Base-by-base conservation (phyloP, 768 basidiomycete species). In the Pulveroboletus sp. region DNA sequence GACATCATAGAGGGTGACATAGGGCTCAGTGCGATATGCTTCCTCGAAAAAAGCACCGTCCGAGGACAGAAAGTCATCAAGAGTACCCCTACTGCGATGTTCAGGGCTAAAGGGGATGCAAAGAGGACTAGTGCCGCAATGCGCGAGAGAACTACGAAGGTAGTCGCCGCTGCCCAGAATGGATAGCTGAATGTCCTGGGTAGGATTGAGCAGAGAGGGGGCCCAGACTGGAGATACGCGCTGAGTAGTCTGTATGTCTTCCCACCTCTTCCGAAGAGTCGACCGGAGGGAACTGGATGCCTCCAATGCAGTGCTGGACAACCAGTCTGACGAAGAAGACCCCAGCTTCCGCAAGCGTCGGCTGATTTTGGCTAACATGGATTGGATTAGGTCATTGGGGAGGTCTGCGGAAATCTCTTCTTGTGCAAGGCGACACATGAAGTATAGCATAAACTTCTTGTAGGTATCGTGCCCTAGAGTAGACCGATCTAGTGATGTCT, bases 361-460 rank as follows among this genome's bases (percentile, higher is more conserved):
- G 4, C 65, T 63, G 12, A 75, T 55, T 56, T 77, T 78, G 32
- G 65, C 49, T 37, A 64, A 60, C 52, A 73, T 70, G 55, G 54
- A 59, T 27, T 68, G 69, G 27, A 78, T 62, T 7, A 73, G 37
- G 18, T 77, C 72, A 41, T 62, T 72, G 8, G 55, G 26, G 11
- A 60, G 28, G 17, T 52, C 41, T 1, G 26, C 11, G 17, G 8
- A 42, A 3, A 17, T 6, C n/a, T 17, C 5, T 11, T 42, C 40
- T n/a, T 28, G 27, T 7, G n/a, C 27, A 9, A 10, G 15, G 18
- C 54, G 7, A 49, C 7, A 14, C 61, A 73, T 57, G 46, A 78
- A 61, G 41, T 69, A 79, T 3, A 74, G 36, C 58, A 79, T 72
- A 58, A 81, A 81, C 4, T 33, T 10, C 47, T 82, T 81, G 63